phyloP scores from a whole-genome alignment of 768 basidiomycete genomes.

The Xerocomus brunneocitrinus region DNA sequence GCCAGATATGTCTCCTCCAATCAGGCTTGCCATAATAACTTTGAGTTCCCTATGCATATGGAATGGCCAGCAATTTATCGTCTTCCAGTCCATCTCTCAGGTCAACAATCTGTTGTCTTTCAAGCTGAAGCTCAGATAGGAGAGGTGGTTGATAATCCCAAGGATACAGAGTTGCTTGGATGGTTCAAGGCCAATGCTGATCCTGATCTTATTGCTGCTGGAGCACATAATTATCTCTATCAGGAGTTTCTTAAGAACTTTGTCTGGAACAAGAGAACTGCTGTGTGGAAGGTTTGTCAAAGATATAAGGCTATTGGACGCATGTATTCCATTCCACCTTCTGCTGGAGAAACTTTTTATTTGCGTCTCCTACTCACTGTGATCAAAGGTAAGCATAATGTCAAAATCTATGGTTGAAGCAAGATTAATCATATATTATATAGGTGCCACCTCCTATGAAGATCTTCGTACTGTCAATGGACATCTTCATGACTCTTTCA shows the following conservation, averaged over 20 bases:
- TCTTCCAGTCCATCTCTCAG: constrained; percentile 2
- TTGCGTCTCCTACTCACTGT: constrained; percentile 37
- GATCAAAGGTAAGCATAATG: constrained; percentile 18
- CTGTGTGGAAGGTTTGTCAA: constrained; percentile 26
- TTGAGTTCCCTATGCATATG: constrained; percentile 3
- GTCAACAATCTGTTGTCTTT: constrained; percentile 16
- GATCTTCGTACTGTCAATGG: constrained; percentile 26
- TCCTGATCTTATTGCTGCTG: neutral
- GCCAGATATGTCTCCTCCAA: constrained; percentile 4
- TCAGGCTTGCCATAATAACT: constrained; percentile 1
- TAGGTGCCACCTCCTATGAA: constrained; percentile 26
- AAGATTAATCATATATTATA: neutral
- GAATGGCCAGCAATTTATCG: constrained; percentile 6
- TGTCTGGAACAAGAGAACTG: constrained; percentile 20
- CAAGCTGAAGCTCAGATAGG: constrained; percentile 25
- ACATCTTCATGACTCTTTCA: constrained; percentile 26
- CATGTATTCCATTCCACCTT: constrained; percentile 15
- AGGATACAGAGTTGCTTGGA: constrained; percentile 26
- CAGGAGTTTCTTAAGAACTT: constrained; percentile 33
- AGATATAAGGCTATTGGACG: constrained; percentile 18
- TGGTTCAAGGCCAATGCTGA: constrained; percentile 31
- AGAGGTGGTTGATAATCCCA: constrained; percentile 7
- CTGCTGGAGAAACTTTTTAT: constrained; percentile 38
- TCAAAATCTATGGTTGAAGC: too few relatives aligned
- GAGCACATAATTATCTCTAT: constrained; percentile 23